Evolutionary conservation across 306 rosid genomes (phyloP).

Genomic region (Acacia crassicarpa): DNA sequence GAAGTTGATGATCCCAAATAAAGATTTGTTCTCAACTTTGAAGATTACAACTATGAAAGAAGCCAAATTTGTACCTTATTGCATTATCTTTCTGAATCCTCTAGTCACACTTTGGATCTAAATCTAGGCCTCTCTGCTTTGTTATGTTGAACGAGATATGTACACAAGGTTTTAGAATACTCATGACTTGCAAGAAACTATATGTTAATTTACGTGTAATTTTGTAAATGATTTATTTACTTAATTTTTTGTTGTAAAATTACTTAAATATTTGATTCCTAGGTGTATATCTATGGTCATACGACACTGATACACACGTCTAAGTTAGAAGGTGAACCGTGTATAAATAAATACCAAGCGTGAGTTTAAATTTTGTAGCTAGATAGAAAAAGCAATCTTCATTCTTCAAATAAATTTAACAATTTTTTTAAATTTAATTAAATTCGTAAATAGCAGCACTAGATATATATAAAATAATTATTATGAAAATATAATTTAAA

Average conservation of each 20-base stretch:
- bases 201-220: neutral
- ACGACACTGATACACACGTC: too few species aligned
- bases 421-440: neutral
- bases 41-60: neutral
- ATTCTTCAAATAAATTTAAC: neutral
- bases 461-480: neutral
- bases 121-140: conserved; percentile 12
- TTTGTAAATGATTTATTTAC: neutral
- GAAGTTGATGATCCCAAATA: neutral
- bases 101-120: conserved; percentile 22
- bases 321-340: neutral
- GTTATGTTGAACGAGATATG: neutral
- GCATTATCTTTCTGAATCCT: conserved; percentile 18
- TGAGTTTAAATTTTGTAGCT: neutral
- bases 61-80: conserved; percentile 6
- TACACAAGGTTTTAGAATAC: too few species aligned
- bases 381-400: neutral
- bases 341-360: too few species aligned
- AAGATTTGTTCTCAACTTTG: neutral
- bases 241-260: neutral
- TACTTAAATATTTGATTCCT: neutral
- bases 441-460: neutral
- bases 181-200: neutral
- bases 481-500: neutral
- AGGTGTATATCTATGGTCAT: neutral